phyloP scores from a whole-genome alignment of 73 alveolate genomes.

The Tetrahymena borealis region DNA sequence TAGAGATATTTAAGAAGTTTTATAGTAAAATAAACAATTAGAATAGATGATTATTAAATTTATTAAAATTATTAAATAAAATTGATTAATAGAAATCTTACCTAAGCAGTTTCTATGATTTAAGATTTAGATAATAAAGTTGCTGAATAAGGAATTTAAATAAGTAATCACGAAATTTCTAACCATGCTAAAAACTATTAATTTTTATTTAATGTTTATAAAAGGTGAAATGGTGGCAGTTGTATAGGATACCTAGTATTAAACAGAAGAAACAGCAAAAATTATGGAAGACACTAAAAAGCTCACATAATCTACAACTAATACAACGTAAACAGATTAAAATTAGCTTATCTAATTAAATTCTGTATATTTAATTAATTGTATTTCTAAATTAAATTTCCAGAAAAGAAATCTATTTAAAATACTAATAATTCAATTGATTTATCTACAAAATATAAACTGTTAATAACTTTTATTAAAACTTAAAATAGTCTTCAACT shows the following conservation, averaged over 20 bases:
- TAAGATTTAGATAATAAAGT: neutral
- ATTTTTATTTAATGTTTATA: neutral
- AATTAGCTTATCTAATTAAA: too few species aligned
- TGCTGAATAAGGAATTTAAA: neutral
- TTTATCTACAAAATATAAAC: too few species aligned
- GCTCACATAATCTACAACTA: neutral
- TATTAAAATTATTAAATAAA: neutral
- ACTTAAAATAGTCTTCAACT: neutral
- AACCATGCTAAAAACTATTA: neutral
- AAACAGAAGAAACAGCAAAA: neutral
- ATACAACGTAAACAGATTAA: neutral
- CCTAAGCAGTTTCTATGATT: neutral
- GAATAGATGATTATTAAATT: neutral
- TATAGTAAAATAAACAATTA: neutral
- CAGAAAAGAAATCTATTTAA: too few species aligned
- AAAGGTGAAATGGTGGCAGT: neutral
- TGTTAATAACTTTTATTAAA: neutral
- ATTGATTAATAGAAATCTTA: neutral
- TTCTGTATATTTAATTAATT: too few species aligned
- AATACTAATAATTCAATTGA: too few species aligned
- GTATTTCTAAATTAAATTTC: too few species aligned
- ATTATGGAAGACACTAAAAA: neutral
- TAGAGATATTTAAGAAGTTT: neutral
- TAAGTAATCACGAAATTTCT: neutral
- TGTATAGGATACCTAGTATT: neutral